A percentile compares a stretch with the other conserved stretches of the same genome.
These are phyloP conservation scores for Botrytis sinoallii DNA, from an alignment of 2,329 filamentous ascomycete genomes.

Conservation along the genomic window DNA sequence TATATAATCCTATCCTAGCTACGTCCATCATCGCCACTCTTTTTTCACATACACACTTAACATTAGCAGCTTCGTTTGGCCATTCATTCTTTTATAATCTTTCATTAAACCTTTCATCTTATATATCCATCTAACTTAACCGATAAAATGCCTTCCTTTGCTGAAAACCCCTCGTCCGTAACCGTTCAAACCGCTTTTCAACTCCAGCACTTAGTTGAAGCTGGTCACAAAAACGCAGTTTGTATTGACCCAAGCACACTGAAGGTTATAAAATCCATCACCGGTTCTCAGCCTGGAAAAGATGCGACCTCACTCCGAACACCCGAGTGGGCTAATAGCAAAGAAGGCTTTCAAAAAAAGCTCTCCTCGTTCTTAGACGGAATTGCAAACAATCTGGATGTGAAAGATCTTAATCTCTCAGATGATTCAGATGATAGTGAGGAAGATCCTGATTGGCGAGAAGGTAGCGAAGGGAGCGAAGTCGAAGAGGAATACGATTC, in stretches of 20 bases:
- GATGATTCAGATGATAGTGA: neutral
- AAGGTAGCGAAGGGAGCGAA: neutral
- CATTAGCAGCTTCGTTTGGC: neutral
- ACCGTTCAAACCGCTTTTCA: constrained; percentile 5
- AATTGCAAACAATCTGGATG: neutral
- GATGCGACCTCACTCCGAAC: neutral
- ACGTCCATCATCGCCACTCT: neutral
- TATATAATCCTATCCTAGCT: neutral
- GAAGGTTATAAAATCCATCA: constrained; percentile 5
- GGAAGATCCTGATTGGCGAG: neutral
- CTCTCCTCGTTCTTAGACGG: constrained; percentile 1
- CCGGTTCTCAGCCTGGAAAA: neutral
- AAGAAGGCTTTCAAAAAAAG: constrained; percentile 11
- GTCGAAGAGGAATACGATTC: constrained; percentile 3
- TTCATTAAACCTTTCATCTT: neutral
- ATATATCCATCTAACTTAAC: neutral
- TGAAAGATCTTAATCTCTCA: neutral
- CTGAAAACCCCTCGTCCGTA: neutral
- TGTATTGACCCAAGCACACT: neutral
- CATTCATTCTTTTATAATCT: neutral
- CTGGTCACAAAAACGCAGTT: neutral
- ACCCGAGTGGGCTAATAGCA: constrained; percentile 4
- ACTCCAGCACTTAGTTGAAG: neutral
- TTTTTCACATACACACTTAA: neutral
- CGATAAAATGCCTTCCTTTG: constrained; percentile 8